Evolutionary conservation across 192 early-diverging fungal species (phyloP), one percentile per base, ranked within the genome.

Genomic region (Rhizophagus sp.): DNA sequence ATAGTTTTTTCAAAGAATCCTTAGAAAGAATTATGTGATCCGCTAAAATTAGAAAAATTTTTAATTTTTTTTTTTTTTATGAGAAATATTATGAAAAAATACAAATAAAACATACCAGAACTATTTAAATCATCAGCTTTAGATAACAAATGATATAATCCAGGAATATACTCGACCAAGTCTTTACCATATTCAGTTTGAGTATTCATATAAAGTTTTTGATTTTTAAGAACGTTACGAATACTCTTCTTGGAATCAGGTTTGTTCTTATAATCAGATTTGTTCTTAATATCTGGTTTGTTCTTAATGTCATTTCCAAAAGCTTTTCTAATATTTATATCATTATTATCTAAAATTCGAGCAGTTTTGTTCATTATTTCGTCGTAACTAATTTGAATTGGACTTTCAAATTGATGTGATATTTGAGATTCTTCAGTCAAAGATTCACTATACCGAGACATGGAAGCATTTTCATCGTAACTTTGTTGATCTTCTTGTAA

Each of bases 21-120:
- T 34, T 24, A 1, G 69, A 74, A 0, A 80, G 47, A 61, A 74
- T 80, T 19, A 74, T 66, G n/a, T 75, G 73, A 36, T 80, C 52
- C 15, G 63, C 79, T 80, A 63, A 30, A 47, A 2, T 62, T 12
- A 33, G 9, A 15, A 66, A 75, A 41, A n/a, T n/a, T 41, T 8
- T 39, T 8, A 78, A 41, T 4, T 41, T 41, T 5, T 41, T 41
- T 41, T 5, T 41, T 9, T 41, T 8, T 8, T 39, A 30, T 30
- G 7, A 41, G 39, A 41, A 36, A 41, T 7, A 41, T 41, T 9
- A 41, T 5, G 39, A 41, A 41, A 8, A 41, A 7, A 9, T 41
- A 41, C 39, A 41, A 41, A 17, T 27, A 27, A 11, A 33, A 50
- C 65, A 22, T 52, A 78, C 77, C 39, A 5, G 39, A 39, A 30